Conservation (phyloP, 2,329 filamentous ascomycete species). For the Hypoxylon sp. region DNA sequence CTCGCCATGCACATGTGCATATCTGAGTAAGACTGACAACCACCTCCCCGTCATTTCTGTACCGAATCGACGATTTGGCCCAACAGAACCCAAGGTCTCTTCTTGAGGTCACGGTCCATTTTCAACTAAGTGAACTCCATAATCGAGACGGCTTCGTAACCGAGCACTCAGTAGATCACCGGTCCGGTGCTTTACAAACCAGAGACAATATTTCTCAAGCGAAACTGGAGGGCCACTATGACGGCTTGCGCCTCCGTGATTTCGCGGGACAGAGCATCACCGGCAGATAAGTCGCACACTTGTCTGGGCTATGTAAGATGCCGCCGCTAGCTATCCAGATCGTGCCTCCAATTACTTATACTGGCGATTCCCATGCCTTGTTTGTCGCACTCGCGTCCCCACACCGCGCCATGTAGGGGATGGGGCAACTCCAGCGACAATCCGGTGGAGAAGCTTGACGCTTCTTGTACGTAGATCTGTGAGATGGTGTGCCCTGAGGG, state of each 20-base stretch:
- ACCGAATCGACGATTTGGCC: constrained; percentile 20
- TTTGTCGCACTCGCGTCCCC: constrained; percentile 18
- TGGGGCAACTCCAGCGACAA: constrained; percentile 2
- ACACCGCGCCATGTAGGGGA: constrained; percentile 11
- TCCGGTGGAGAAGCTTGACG: constrained; percentile 27
- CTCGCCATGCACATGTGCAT: constrained; percentile 12
- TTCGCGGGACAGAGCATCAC: constrained; percentile 9
- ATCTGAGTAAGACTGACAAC: constrained; percentile 37
- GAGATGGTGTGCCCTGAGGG: constrained; percentile 15
- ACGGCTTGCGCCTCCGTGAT: constrained; percentile 14
- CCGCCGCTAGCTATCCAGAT: constrained; percentile 24
- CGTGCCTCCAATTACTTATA: constrained; percentile 20
- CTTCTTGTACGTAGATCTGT: constrained; percentile 21
- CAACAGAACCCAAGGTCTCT: background rate
- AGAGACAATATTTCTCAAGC: constrained; percentile 21
- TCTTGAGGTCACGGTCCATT: background rate
- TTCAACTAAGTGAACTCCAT: constrained; percentile 5
- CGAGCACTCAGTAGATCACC: constrained; percentile 9
- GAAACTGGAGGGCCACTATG: background rate
- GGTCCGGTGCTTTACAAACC: constrained; percentile 25
- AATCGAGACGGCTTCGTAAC: constrained; percentile 9
- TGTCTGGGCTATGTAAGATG: constrained; percentile 31
- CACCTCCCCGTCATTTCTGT: constrained; percentile 6
- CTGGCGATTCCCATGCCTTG: background rate
- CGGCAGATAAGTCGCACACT: constrained; percentile 34